Evolutionary conservation across 2,329 filamentous ascomycete genomes (phyloP).

Genomic region (Cladobotryum protrusum): DNA sequence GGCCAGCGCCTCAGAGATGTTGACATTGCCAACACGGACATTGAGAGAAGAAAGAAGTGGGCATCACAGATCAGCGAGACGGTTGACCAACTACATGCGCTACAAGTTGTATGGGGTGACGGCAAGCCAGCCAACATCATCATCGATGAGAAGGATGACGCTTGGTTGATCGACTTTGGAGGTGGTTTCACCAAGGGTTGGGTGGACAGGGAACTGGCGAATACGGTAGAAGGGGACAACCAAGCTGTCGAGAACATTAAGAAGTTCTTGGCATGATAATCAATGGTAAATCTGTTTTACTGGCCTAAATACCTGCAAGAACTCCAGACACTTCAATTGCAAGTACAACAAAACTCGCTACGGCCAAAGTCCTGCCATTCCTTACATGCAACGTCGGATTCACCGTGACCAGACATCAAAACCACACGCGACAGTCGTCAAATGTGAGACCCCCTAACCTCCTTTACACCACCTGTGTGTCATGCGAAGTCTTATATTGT

Average conservation of each 20-base stretch:
- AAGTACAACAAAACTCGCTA: too few relatives aligned
- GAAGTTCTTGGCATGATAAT: conserved; percentile 8
- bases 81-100: conserved; percentile 8
- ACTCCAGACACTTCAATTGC: too few relatives aligned
- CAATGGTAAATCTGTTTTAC: too few relatives aligned
- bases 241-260: conserved; percentile 12
- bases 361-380: too few relatives aligned
- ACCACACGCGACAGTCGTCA: too few relatives aligned
- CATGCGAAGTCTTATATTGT: too few relatives aligned
- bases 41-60: conserved; percentile 8
- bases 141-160: conserved; percentile 9
- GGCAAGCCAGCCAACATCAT: conserved; percentile 14
- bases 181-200: conserved; percentile 12
- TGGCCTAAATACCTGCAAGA: too few relatives aligned
- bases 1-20: neutral
- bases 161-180: conserved; percentile 14
- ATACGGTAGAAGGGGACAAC: conserved; percentile 11
- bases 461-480: too few relatives aligned
- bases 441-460: too few relatives aligned
- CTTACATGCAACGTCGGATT: too few relatives aligned
- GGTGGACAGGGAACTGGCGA: conserved; percentile 11
- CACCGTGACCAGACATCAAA: too few relatives aligned
- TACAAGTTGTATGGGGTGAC: conserved; percentile 13
- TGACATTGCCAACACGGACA: neutral
- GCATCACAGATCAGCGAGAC: conserved; percentile 11